Evolutionary conservation across 2,329 filamentous ascomycete genomes (phyloP), one percentile per base, ranked within the genome.

Genomic region (Grosmannia huntii): DNA sequence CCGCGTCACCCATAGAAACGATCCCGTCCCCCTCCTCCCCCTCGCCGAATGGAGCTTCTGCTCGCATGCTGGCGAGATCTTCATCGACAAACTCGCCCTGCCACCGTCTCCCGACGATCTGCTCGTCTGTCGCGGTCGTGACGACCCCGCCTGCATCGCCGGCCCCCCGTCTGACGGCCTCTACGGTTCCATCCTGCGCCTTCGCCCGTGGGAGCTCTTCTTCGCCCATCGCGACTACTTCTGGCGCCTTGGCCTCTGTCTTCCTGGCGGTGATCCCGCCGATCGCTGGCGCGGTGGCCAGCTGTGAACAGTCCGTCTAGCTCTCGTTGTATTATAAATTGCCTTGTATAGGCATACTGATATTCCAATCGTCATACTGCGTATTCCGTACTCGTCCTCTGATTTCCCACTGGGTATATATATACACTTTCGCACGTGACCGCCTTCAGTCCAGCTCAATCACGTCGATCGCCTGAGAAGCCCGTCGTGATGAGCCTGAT

Each of bases 181-280:
- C 41, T n/a, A 9, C 7, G 19, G 41, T 19, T n/a, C 16, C 4
- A 76, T 81, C 74, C 70, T 84, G 66, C 70, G 80, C 70, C 69
- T 91, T 65, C 88, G 86, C 69, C 79, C 95, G n/a, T 96, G 92
- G 90, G 84, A 96, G 71, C 74, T 96, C 9, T 86, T 97, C 67
- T 95, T 95, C 70, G 88, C 91, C 1, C 94, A 99, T 72, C 77
- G 94, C 46, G 94, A 99, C 73, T 99, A 99, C 71, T 97, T 99
- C 72, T 95, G 90, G 89, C 80, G 94, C 59, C 71, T 99, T 57
- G 94, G 94, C 0, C 74, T 97, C 36, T 99, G 94, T 72, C 76
- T 96, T 2, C 91, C 92, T 0, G 87, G 87, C 14, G 87, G 88
- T 14, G 85, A 87, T 68, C 84, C 85, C 3, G 74, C 76, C 52